These are phyloP conservation scores for Leishmania lainsoni DNA, from an alignment of 208 protist species.

Conservation along the genomic window DNA sequence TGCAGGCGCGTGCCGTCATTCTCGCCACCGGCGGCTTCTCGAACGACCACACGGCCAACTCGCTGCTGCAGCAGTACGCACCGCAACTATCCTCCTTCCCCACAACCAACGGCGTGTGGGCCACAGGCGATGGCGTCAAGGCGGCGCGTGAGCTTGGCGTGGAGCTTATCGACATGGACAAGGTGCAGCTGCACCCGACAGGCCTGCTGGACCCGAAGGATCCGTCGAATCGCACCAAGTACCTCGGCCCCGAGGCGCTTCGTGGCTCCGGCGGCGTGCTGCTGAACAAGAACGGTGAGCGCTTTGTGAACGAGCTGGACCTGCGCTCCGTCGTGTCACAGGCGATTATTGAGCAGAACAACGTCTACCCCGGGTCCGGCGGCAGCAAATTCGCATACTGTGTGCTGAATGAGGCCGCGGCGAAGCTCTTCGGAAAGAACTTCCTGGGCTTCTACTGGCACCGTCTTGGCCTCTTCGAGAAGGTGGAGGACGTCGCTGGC, in stretches of 20 bases:
- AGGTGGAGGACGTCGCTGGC: constrained; percentile 41
- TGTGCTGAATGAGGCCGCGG: constrained; percentile 76
- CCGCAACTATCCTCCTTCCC: constrained; percentile 71
- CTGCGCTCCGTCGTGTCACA: constrained; percentile 92
- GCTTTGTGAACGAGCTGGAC: constrained; percentile 96
- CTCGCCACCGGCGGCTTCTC: constrained; percentile 92
- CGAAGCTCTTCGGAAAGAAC: constrained; percentile 63
- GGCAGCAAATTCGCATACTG: constrained; percentile 68
- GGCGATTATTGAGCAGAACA: constrained; percentile 79
- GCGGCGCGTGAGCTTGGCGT: constrained; percentile 64
- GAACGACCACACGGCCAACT: constrained; percentile 56
- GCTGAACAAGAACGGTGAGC: constrained; percentile 89
- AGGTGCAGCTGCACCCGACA: constrained; percentile 96
- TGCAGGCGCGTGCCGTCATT: constrained; percentile 75
- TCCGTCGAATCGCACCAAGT: constrained; percentile 52
- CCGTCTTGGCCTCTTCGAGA: constrained; percentile 64
- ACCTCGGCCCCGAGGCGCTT: constrained; percentile 95
- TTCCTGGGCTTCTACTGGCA: constrained; percentile 84
- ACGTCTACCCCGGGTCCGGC: constrained; percentile 56
- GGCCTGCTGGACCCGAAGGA: constrained; percentile 93
- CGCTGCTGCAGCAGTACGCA: constrained; percentile 79
- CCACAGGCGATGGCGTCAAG: constrained; percentile 84
- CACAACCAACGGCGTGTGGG: constrained; percentile 87
- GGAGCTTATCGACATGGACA: constrained; percentile 90
- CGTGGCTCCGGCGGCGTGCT: constrained; percentile 95